Evolutionary conservation across 2,329 filamentous ascomycete species (phyloP).

Genomic region (Calonectria hongkongensis): DNA sequence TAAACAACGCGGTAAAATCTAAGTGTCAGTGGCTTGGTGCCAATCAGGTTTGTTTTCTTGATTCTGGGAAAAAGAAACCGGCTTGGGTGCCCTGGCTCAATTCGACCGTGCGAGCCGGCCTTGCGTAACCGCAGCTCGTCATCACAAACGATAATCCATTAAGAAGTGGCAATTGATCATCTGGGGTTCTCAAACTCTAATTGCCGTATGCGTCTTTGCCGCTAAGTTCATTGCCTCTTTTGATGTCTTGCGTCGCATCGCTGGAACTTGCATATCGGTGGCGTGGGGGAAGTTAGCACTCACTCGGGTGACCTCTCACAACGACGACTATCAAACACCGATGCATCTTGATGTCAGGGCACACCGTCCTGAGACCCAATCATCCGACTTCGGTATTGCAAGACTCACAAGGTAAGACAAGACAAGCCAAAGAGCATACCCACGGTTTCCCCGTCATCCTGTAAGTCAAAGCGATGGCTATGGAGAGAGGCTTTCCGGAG

Average conservation of each 20-base stretch:
- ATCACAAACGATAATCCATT: not conserved
- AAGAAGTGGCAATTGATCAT: not conserved
- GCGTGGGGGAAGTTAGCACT: conserved; percentile 1
- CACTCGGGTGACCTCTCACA: conserved; percentile 6
- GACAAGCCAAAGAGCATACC: not conserved
- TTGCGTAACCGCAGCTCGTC: conserved; percentile 2
- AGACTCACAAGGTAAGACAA: conserved; percentile 8
- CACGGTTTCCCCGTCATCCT: not conserved
- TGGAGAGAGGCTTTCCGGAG: not conserved
- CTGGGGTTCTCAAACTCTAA: conserved; percentile 7
- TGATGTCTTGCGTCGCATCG: not conserved
- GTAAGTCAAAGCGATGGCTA: not conserved
- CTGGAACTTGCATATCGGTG: conserved; percentile 4
- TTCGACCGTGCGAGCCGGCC: not conserved
- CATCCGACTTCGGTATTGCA: not conserved
- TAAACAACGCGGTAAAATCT: no score
- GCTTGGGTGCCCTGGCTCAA: not conserved
- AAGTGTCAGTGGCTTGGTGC: no score
- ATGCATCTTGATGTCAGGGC: conserved; percentile 4
- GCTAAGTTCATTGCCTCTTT: not conserved
- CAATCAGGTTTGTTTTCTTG: not conserved
- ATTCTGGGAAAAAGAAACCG: not conserved
- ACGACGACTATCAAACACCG: conserved; percentile 5
- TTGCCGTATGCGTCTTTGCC: not conserved
- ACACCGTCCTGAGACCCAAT: conserved; percentile 2